Percentiles rank a stretch among this genome's conserved stretches.
These are phyloP conservation scores for Cicer judaicum DNA, from an alignment of 306 rosid genomes.

Conservation along the genomic window DNA sequence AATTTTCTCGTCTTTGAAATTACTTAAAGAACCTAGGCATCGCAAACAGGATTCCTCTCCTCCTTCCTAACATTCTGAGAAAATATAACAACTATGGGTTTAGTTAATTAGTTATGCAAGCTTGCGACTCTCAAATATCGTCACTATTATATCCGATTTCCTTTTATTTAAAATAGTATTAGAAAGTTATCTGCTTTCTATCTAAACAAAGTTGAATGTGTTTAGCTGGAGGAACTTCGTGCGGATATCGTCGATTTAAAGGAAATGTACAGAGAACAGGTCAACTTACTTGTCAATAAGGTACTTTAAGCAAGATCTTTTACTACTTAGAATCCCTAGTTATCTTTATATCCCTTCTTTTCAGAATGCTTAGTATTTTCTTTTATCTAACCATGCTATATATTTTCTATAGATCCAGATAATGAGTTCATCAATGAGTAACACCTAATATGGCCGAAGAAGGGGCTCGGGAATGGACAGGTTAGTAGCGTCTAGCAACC, in stretches of 20 bases:
- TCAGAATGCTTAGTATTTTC: conserved; percentile 11
- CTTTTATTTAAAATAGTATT: conserved; percentile 9
- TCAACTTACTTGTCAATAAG: conserved; percentile 93
- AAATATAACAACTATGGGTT: conserved; percentile 20
- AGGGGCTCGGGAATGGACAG: conserved; percentile 6
- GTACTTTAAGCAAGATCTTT: conserved; percentile 48
- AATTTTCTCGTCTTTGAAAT: conserved; percentile 32
- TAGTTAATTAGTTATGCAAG: conserved; percentile 17
- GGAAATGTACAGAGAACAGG: conserved; percentile 99
- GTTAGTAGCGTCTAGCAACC: conserved; percentile 35
- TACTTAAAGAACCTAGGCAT: conserved; percentile 15
- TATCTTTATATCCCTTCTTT: not conserved
- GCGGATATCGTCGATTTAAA: conserved; percentile 97
- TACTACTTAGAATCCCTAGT: conserved; percentile 17
- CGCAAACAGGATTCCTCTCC: not conserved
- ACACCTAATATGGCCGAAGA: conserved; percentile 38
- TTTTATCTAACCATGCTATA: conserved; percentile 21
- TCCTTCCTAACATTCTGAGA: conserved; percentile 40
- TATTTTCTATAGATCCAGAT: conserved; percentile 50
- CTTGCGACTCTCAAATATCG: conserved; percentile 11
- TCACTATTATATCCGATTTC: conserved; percentile 20
- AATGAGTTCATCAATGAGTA: conserved; percentile 46
- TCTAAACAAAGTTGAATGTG: conserved; percentile 48
- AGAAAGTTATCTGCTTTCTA: conserved; percentile 33
- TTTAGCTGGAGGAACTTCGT: conserved; percentile 97